Conservation (phyloP, 2,329 filamentous ascomycete genomes). For the Colletotrichum shisoi region DNA sequence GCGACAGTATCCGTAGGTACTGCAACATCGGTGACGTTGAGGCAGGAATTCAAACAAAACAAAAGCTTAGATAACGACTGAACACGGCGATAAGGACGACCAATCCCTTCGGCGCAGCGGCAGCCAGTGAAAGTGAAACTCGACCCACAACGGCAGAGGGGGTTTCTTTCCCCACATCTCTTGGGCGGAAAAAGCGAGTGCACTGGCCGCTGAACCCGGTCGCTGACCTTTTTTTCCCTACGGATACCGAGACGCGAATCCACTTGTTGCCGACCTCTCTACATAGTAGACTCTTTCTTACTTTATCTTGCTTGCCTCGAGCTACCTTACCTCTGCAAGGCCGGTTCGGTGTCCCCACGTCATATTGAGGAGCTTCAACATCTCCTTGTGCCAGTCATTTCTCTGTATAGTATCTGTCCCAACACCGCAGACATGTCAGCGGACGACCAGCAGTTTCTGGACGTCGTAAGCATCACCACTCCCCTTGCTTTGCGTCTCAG, state of each 20-base stretch:
- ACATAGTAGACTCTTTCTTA: not conserved
- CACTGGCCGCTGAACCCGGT: not conserved
- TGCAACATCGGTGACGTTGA: constrained; percentile 1
- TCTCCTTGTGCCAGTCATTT: not conserved
- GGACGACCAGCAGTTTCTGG: constrained; percentile 80
- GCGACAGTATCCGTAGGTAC: not conserved
- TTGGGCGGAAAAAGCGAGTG: constrained; percentile 8
- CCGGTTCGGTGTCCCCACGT: constrained; percentile 1
- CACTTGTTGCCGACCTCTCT: constrained; percentile 16
- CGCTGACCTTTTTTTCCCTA: constrained; percentile 31
- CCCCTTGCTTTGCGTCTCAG: not conserved
- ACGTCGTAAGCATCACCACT: constrained; percentile 67
- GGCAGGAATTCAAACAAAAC: constrained; percentile 8
- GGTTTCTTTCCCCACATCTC: constrained; percentile 13
- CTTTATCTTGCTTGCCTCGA: not conserved
- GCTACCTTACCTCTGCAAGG: constrained; percentile 14
- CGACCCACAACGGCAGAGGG: constrained; percentile 18
- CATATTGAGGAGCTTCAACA: constrained; percentile 9
- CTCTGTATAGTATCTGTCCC: constrained; percentile 7
- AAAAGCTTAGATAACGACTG: constrained; percentile 2
- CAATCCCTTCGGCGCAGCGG: constrained; percentile 26
- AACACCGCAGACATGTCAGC: constrained; percentile 69
- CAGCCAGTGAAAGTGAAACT: constrained; percentile 35
- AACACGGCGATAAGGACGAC: not conserved
- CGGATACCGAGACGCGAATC: constrained; percentile 18